A percentile compares a stretch with the other conserved stretches of the same genome.
Conservation (phyloP, 2,329 filamentous ascomycete species). For the Microcera coccophila region DNA sequence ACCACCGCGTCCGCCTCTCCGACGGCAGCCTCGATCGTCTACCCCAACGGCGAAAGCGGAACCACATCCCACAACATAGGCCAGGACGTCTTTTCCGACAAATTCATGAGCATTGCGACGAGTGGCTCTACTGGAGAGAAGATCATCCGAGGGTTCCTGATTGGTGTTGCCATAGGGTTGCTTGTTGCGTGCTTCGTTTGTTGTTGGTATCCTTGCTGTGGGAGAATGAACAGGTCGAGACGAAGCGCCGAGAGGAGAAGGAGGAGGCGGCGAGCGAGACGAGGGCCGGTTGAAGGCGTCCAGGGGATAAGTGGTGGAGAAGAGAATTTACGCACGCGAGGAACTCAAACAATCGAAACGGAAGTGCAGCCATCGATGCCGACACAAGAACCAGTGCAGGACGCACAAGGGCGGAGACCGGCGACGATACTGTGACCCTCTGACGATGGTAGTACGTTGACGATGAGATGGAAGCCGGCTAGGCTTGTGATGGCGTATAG, state of each 20-base stretch:
- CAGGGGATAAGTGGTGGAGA: not conserved
- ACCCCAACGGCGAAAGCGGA: not conserved
- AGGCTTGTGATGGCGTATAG: too few species aligned
- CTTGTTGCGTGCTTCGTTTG: slow-evolving; percentile 31
- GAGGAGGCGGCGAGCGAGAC: slow-evolving; percentile 8
- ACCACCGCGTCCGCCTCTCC: not conserved
- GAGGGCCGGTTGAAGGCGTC: not conserved
- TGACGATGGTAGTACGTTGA: too few species aligned
- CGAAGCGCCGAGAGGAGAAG: slow-evolving; percentile 1
- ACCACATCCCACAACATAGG: slow-evolving; percentile 15
- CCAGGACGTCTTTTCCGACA: slow-evolving; percentile 25
- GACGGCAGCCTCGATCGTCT: not conserved
- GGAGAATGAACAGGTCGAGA: slow-evolving; percentile 10
- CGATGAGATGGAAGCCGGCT: too few species aligned
- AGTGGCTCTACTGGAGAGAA: slow-evolving; percentile 31
- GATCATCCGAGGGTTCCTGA: slow-evolving; percentile 33
- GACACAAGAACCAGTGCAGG: too few species aligned
- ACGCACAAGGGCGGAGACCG: too few species aligned
- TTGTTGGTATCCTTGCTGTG: slow-evolving; percentile 34
- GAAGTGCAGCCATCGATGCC: too few species aligned
- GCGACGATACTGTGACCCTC: too few species aligned
- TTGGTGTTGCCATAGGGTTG: slow-evolving; percentile 31
- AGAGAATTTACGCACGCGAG: not conserved
- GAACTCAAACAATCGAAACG: too few species aligned
- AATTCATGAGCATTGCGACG: slow-evolving; percentile 27